Evolutionary conservation across 148 eudicot genomes (phyloP).

Genomic region (Cornus florida): DNA sequence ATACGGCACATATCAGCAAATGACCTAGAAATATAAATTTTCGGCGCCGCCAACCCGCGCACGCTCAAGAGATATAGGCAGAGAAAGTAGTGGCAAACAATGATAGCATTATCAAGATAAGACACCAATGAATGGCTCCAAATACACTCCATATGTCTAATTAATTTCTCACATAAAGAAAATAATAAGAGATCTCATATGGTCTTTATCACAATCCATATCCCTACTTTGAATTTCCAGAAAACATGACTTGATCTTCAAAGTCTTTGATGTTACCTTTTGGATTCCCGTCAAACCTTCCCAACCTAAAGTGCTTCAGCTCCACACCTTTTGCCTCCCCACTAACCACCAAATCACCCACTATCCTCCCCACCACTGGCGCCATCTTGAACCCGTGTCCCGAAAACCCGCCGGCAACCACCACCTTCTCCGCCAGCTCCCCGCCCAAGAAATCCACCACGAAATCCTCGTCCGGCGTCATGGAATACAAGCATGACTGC

Average conservation of each 20-base stretch:
- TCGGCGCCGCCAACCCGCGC: no score
- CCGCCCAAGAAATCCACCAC: constrained; percentile 83
- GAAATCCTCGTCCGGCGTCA: constrained; percentile 87
- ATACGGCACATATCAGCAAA: no score
- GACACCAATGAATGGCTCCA: no score
- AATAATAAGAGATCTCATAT: no score
- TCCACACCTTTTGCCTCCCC: constrained; percentile 57
- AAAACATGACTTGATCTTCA: constrained; percentile 55
- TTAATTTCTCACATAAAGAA: no score
- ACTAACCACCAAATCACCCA: constrained; percentile 50
- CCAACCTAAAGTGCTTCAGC: constrained; percentile 51
- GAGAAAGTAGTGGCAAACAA: no score
- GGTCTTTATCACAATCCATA: background rate
- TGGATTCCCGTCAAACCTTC: constrained; percentile 60
- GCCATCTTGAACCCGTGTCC: constrained; percentile 99
- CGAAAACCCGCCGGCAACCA: constrained; percentile 83
- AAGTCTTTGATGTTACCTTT: constrained; percentile 67
- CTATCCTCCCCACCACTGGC: constrained; percentile 65
- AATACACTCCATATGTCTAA: no score
- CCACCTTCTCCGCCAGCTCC: constrained; percentile 71
- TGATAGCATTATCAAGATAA: no score
- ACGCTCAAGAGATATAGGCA: no score
- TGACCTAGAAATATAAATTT: no score
- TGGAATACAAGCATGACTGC: constrained; percentile 81
- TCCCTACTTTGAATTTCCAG: background rate